Percentiles rank a stretch among this genome's conserved stretches.
These are phyloP conservation scores for Ceratocystis ficicola DNA, from an alignment of 2,329 filamentous ascomycete genomes.

Conservation along the genomic window DNA sequence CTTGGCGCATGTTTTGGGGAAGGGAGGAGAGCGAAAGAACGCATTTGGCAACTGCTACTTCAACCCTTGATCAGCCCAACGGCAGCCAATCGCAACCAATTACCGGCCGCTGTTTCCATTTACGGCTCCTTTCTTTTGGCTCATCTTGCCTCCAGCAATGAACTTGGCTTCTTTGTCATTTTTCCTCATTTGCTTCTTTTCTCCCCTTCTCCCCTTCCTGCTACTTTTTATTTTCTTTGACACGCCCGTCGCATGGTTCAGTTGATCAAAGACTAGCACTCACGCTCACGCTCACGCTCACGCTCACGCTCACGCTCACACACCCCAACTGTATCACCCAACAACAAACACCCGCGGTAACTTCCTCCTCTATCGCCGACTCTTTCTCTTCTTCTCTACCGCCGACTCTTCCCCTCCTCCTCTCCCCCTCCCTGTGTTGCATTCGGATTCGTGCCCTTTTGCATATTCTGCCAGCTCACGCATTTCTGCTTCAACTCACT, in stretches of 20 bases:
- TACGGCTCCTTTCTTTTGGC: not conserved
- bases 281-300: not conserved
- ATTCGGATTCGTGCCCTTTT: not conserved
- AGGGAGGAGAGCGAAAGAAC: not conserved
- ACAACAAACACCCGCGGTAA: not conserved
- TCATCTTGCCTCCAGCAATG: not conserved
- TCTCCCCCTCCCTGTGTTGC: not conserved
- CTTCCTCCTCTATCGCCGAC: not conserved
- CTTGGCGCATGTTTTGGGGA: not conserved
- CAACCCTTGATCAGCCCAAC: conserved; percentile 3
- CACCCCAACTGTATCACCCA: not conserved
- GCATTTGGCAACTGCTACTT: conserved; percentile 8
- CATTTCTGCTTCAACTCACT: not conserved
- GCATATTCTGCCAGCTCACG: conserved; percentile 7
- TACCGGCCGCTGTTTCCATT: not conserved
- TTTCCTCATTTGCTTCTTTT: not conserved
- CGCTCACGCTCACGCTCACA: not conserved
- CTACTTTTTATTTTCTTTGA: no score
- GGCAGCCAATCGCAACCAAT: conserved; percentile 2
- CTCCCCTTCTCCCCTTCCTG: no score
- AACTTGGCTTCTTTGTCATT: not conserved
- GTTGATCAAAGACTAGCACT: not conserved
- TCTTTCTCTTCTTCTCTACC: not conserved
- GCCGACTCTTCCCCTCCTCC: not conserved
- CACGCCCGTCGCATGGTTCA: no score